Evolutionary conservation across 2,329 filamentous ascomycete species (phyloP).

Genomic region (Cytospora mali): DNA sequence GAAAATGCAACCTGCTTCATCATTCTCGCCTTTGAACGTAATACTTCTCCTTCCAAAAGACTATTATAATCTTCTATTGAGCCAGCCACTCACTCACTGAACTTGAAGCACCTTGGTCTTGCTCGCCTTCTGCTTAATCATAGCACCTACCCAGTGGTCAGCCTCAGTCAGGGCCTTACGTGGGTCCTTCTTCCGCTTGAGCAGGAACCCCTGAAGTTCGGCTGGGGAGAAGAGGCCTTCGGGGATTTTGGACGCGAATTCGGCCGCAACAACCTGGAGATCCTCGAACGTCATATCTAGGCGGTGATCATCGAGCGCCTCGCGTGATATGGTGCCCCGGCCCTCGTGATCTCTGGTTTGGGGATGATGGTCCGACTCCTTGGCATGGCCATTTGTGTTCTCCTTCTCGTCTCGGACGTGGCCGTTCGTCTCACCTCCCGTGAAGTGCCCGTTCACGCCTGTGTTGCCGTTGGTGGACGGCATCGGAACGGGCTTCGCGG

Average conservation of each 20-base stretch:
- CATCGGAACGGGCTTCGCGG: slow-evolving; percentile 8
- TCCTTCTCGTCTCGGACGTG: slow-evolving; percentile 2
- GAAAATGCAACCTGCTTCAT: not conserved
- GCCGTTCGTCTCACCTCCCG: not conserved
- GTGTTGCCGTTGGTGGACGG: not conserved
- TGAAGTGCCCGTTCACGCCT: not conserved
- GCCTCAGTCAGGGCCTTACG: slow-evolving; percentile 56
- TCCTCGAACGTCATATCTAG: slow-evolving; percentile 41
- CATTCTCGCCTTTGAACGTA: not conserved
- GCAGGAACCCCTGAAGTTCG: slow-evolving; percentile 66
- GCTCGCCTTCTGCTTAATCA: slow-evolving; percentile 52
- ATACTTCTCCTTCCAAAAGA: not conserved
- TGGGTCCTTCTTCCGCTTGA: slow-evolving; percentile 64
- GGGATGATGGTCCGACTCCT: not conserved
- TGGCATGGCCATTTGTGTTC: slow-evolving; percentile 4
- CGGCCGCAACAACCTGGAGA: slow-evolving; percentile 46
- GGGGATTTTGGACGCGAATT: slow-evolving; percentile 58
- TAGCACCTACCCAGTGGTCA: slow-evolving; percentile 55
- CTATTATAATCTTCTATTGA: not conserved
- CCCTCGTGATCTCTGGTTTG: not conserved
- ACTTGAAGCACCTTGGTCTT: slow-evolving; percentile 52
- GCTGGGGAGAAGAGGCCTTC: slow-evolving; percentile 58
- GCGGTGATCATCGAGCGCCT: slow-evolving; percentile 25
- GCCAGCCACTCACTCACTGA: slow-evolving; percentile 41
- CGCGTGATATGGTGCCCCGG: slow-evolving; percentile 11